phyloP scores from a whole-genome alignment of 2,329 filamentous ascomycete species.

The Paradendryphiella salina region DNA sequence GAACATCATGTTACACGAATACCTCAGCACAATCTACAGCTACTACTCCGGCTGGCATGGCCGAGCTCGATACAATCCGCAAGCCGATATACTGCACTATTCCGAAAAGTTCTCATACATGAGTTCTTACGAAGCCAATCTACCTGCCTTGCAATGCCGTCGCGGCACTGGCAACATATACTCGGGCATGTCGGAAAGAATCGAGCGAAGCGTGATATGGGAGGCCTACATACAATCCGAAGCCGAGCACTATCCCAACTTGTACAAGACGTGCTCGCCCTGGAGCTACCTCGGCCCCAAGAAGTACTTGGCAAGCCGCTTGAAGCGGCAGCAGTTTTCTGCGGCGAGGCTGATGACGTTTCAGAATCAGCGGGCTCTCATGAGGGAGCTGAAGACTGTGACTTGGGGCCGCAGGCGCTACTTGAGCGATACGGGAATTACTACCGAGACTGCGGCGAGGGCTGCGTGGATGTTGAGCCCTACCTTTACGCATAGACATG shows the following conservation, averaged over 20 bases:
- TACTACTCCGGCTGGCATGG: too few relatives aligned
- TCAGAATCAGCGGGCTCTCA: background rate
- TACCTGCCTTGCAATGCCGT: background rate
- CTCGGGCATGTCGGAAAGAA: background rate
- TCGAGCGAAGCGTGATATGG: background rate
- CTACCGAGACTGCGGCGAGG: background rate
- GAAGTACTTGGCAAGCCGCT: background rate
- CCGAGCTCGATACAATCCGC: too few relatives aligned
- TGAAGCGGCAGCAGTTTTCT: background rate
- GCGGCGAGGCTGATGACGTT: background rate
- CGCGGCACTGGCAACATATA: background rate
- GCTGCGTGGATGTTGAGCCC: background rate
- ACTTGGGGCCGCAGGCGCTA: background rate
- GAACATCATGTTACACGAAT: too few relatives aligned
- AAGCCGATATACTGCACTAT: too few relatives aligned
- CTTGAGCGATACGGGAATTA: background rate
- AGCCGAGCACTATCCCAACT: background rate
- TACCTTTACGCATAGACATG: background rate
- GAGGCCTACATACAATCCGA: background rate
- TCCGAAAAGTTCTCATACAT: too few relatives aligned
- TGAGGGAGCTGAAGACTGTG: background rate
- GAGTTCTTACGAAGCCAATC: too few relatives aligned
- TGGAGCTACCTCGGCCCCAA: background rate
- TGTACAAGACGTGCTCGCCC: background rate
- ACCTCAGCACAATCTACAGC: too few relatives aligned